Conservation (phyloP, 257 asterid genomes). For the Solanum phureja region DNA sequence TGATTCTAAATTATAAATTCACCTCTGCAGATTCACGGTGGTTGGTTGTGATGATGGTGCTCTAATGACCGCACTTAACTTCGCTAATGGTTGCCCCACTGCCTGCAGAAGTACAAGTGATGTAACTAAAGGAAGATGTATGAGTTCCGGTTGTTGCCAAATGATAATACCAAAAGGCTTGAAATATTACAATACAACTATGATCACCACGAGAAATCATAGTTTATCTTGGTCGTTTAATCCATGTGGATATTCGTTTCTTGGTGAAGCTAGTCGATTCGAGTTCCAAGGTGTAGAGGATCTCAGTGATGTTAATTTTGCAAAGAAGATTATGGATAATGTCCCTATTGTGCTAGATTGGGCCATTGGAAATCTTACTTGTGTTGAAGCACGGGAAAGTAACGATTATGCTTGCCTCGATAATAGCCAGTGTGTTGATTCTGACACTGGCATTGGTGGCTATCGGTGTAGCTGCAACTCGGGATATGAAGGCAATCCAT, state of each 20-base stretch:
- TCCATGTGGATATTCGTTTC: constrained; percentile 62
- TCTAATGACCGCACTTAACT: constrained; percentile 9
- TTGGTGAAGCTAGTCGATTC: constrained; percentile 43
- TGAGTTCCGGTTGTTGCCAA: constrained; percentile 71
- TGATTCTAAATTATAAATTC: neutral
- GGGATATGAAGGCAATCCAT: constrained; percentile 71
- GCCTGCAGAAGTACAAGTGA: constrained; percentile 26
- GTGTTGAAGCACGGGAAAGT: constrained; percentile 9
- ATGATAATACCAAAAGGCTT: constrained; percentile 43
- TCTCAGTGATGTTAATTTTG: constrained; percentile 33
- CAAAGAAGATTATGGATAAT: constrained; percentile 5
- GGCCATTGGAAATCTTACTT: constrained; percentile 55
- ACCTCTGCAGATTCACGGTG: constrained; percentile 18
- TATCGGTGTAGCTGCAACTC: constrained; percentile 43
- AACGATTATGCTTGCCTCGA: constrained; percentile 30
- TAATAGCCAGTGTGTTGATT: constrained; percentile 43
- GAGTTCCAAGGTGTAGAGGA: constrained; percentile 40
- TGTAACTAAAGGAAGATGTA: constrained; percentile 32
- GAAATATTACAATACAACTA: neutral
- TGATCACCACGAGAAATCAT: constrained; percentile 16
- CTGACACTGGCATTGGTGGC: constrained; percentile 36
- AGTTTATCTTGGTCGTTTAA: constrained; percentile 17
- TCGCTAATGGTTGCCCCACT: constrained; percentile 43
- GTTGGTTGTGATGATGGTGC: constrained; percentile 57
- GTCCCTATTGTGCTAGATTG: constrained; percentile 64